Conservation (phyloP, 2,329 filamentous ascomycete genomes). For the Fusarium globosum region DNA sequence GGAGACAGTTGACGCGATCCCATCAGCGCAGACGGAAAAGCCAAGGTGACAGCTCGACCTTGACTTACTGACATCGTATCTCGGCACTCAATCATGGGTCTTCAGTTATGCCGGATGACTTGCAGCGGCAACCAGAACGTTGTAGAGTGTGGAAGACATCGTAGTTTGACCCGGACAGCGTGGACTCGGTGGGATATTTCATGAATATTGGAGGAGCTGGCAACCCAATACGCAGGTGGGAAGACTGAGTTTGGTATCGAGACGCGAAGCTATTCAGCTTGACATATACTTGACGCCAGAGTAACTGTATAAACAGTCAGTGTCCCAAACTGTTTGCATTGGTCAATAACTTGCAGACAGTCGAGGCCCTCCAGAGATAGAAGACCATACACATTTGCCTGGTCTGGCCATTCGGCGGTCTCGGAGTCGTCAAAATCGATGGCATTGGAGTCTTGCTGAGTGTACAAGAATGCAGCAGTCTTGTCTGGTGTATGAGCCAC, state of each 20-base stretch:
- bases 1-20: no score
- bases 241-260: not conserved
- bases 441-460: not conserved
- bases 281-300: no score
- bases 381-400: not conserved
- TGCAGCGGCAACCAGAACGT: fast-evolving
- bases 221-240: fast-evolving
- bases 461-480: not conserved
- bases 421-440: not conserved
- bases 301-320: not conserved
- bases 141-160: fast-evolving
- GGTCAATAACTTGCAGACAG: not conserved
- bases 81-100: not conserved
- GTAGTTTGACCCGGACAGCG: not conserved
- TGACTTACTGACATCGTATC: not conserved
- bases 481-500: not conserved
- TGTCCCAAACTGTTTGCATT: not conserved
- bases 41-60: not conserved
- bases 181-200: not conserved
- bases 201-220: not conserved
- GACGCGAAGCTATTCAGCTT: not conserved
- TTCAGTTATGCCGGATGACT: not conserved
- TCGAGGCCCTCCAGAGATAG: not conserved
- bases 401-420: not conserved
- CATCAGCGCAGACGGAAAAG: not conserved